Evolutionary conservation across 2,329 filamentous ascomycete genomes (phyloP).

Genomic region (Hypoxylon sp.): DNA sequence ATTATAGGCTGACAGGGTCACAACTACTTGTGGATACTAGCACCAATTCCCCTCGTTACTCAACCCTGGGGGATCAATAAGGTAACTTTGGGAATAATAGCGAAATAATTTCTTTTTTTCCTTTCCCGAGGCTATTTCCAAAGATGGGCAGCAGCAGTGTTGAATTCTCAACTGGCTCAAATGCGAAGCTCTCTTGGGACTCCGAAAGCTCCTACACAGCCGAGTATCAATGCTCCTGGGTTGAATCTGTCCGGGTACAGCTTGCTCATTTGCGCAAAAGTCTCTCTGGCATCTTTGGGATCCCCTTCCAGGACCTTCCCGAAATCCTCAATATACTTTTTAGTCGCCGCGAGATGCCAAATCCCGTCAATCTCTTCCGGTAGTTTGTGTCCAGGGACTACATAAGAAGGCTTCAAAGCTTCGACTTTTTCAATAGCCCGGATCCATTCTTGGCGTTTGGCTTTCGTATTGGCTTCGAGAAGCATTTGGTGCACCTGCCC

Average conservation of each 20-base stretch:
- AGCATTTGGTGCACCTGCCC: conserved; percentile 17
- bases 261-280: background rate
- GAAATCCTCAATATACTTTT: conserved; percentile 17
- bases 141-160: background rate
- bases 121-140: background rate
- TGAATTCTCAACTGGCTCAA: background rate
- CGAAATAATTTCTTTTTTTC: background rate
- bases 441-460: conserved; percentile 12
- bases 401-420: background rate
- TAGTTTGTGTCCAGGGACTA: conserved; percentile 1
- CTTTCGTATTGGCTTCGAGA: conserved; percentile 5
- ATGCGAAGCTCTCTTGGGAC: conserved; percentile 10
- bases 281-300: background rate
- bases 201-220: background rate
- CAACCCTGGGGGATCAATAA: too few species aligned
- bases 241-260: conserved; percentile 9
- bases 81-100: too few species aligned
- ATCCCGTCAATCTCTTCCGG: conserved; percentile 3
- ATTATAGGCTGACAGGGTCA: too few species aligned
- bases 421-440: conserved; percentile 9
- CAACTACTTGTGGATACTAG: too few species aligned
- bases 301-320: background rate
- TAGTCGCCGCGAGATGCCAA: conserved; percentile 7
- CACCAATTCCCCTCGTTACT: background rate
- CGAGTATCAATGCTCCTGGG: conserved; percentile 1